Percentiles rank a stretch among this genome's conserved stretches.
Evolutionary conservation across 1,284 basidiomycete genomes (phyloP).

Genomic region (Blastosporella zonata): DNA sequence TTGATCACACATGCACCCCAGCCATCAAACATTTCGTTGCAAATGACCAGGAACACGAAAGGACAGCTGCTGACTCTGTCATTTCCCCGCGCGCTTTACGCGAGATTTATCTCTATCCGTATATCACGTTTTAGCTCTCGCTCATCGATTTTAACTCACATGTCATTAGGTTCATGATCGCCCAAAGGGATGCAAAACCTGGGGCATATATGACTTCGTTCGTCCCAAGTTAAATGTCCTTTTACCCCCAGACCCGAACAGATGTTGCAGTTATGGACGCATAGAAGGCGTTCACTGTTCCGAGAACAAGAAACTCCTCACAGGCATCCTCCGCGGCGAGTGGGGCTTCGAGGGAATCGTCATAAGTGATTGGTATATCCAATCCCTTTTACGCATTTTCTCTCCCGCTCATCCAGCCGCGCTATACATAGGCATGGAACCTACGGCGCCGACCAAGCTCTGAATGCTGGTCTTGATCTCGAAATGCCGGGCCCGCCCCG

Average conservation of each 20-base stretch:
- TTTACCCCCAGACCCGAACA: neutral
- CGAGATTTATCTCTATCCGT: constrained; percentile 73
- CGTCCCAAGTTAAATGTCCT: constrained; percentile 8
- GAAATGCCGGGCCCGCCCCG: constrained; percentile 70
- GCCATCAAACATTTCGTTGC: constrained; percentile 51
- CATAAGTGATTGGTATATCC: constrained; percentile 61
- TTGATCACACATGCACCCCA: constrained; percentile 15
- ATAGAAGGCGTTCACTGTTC: constrained; percentile 62
- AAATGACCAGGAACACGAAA: constrained; percentile 69
- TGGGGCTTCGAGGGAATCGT: constrained; percentile 67
- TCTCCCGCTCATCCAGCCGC: neutral
- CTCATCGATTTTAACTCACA: neutral
- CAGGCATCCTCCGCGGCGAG: constrained; percentile 60
- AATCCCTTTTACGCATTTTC: neutral
- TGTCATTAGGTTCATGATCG: constrained; percentile 57
- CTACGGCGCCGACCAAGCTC: constrained; percentile 15
- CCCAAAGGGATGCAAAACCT: constrained; percentile 56
- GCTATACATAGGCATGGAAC: constrained; percentile 13
- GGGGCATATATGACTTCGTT: constrained; percentile 66
- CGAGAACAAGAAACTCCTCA: constrained; percentile 53
- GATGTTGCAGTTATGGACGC: constrained; percentile 54
- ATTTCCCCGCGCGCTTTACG: constrained; percentile 62
- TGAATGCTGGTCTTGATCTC: constrained; percentile 64
- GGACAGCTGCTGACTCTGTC: constrained; percentile 59
- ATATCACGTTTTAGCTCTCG: constrained; percentile 24